These are phyloP conservation scores for Monilinia aucupariae DNA, from an alignment of 2,329 filamentous ascomycete species.

Conservation along the genomic window DNA sequence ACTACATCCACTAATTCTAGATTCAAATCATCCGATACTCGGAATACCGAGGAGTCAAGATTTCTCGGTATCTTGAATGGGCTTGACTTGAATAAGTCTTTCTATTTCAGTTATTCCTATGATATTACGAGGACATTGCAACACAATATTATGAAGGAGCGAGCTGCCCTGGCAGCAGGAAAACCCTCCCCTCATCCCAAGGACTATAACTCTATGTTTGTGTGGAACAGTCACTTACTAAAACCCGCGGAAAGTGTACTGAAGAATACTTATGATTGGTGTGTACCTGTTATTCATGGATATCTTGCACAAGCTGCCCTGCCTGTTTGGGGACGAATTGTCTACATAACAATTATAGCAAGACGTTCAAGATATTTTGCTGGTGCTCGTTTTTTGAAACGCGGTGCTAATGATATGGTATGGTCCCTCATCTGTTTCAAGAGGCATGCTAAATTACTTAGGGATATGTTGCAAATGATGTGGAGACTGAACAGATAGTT, in stretches of 20 bases:
- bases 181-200: slow-evolving; percentile 51
- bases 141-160: slow-evolving; percentile 80
- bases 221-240: slow-evolving; percentile 92
- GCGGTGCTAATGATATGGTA: slow-evolving; percentile 81
- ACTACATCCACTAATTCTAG: slow-evolving; percentile 63
- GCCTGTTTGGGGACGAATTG: slow-evolving; percentile 78
- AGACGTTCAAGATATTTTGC: slow-evolving; percentile 89
- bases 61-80: slow-evolving; percentile 87
- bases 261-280: slow-evolving; percentile 89
- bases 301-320: slow-evolving; percentile 89
- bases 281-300: slow-evolving; percentile 88
- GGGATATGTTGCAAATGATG: slow-evolving; percentile 95
- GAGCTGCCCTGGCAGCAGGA: slow-evolving; percentile 63
- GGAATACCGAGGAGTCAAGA: slow-evolving; percentile 80
- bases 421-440: slow-evolving; percentile 14
- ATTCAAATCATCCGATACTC: slow-evolving; percentile 65
- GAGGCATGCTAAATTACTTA: slow-evolving; percentile 26
- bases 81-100: slow-evolving; percentile 81
- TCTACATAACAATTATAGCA: slow-evolving; percentile 92
- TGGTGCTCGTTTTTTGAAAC: slow-evolving; percentile 87
- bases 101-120: slow-evolving; percentile 99
- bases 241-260: slow-evolving; percentile 65
- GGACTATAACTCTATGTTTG: slow-evolving; percentile 90
- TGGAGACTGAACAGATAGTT: slow-evolving; percentile 97
- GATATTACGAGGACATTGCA: slow-evolving; percentile 90